Evolutionary conservation across 2,329 filamentous ascomycete species (phyloP).

Genomic region (Endocalyx cinctus): DNA sequence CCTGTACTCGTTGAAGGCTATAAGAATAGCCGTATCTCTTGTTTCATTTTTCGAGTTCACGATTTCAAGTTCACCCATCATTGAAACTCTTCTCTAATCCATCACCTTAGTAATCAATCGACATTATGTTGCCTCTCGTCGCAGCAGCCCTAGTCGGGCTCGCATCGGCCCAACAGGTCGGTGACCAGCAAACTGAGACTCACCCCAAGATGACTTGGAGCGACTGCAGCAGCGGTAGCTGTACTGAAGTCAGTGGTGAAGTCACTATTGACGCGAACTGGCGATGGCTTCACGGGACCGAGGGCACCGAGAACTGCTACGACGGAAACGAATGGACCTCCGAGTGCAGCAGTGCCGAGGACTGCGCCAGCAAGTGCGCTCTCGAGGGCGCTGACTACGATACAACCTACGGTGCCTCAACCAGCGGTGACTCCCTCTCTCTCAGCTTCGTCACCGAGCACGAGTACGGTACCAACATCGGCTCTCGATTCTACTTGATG

Average conservation of each 20-base stretch:
- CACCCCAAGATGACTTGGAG: conserved; percentile 45
- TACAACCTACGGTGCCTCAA: conserved; percentile 43
- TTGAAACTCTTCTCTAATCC: too few relatives aligned
- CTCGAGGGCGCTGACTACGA: conserved; percentile 42
- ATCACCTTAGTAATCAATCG: too few relatives aligned
- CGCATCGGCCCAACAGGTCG: conserved; percentile 38
- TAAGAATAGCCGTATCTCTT: too few relatives aligned
- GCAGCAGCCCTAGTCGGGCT: conserved; percentile 32
- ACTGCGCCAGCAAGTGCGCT: conserved; percentile 40
- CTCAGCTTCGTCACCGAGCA: conserved; percentile 50
- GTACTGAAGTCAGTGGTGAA: conserved; percentile 37
- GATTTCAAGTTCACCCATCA: too few relatives aligned
- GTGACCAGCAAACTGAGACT: conserved; percentile 34
- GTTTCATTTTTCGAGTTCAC: too few relatives aligned
- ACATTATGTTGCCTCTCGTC: conserved; percentile 26
- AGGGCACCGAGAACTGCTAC: conserved; percentile 44
- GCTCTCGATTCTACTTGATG: conserved; percentile 55
- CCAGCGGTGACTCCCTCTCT: conserved; percentile 41
- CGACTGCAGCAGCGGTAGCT: conserved; percentile 41
- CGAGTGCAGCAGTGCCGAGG: conserved; percentile 31
- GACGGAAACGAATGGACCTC: conserved; percentile 38
- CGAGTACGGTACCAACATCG: conserved; percentile 35
- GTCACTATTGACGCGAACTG: conserved; percentile 50
- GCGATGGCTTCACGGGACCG: conserved; percentile 45
- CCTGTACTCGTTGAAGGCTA: too few relatives aligned